Conservation (phyloP, 2,329 filamentous ascomycete species). For the Trichoderma polysporum region DNA sequence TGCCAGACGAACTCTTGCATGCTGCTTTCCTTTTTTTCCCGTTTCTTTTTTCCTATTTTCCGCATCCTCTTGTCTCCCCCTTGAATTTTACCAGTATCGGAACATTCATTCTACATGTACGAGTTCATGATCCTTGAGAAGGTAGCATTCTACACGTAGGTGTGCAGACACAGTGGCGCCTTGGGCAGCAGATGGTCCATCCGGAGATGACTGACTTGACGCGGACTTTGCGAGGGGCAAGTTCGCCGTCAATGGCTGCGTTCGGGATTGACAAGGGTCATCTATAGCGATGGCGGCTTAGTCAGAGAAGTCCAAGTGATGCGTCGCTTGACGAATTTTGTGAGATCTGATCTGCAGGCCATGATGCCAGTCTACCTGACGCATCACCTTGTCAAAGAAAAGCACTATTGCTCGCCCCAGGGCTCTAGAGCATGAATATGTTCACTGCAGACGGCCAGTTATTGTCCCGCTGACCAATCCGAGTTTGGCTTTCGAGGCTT, state of each 20-base stretch:
- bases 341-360: slow-evolving; percentile 9
- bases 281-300: background rate
- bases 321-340: background rate
- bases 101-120: background rate
- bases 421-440: background rate
- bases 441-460: background rate
- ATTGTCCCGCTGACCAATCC: background rate
- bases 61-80: background rate
- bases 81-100: background rate
- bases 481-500: background rate
- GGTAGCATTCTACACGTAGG: background rate
- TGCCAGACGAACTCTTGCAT: background rate
- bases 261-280: background rate
- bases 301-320: background rate
- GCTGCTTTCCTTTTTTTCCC: background rate
- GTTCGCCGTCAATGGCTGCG: background rate
- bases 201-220: slow-evolving; percentile 10
- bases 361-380: slow-evolving; percentile 3
- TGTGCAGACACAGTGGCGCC: background rate
- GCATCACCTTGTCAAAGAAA: background rate
- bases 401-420: background rate
- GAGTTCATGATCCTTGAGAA: background rate
- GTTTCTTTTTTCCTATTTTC: background rate
- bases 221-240: background rate
- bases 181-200: background rate